Conservation (phyloP, 345 rosid species). For the Streptanthus diversifolius region DNA sequence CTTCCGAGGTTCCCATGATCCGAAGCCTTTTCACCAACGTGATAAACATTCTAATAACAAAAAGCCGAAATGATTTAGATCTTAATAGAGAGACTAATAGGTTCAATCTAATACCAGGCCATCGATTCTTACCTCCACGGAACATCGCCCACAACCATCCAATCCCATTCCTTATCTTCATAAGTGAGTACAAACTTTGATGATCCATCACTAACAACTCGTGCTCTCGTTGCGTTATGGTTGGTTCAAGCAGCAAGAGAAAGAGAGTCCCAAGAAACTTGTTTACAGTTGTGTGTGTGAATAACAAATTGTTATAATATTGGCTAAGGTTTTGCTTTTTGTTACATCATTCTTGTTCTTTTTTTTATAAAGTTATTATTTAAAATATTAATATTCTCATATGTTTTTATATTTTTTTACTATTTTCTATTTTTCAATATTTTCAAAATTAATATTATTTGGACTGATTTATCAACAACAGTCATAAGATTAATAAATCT, state of each 20-base stretch:
- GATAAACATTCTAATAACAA: slow-evolving; percentile 60
- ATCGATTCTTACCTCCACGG: slow-evolving; percentile 74
- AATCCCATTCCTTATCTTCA: slow-evolving; percentile 92
- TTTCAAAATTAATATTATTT: too few relatives aligned
- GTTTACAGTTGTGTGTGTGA: slow-evolving; percentile 21
- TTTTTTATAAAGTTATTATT: too few relatives aligned
- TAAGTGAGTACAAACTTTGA: slow-evolving; percentile 84
- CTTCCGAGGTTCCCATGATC: slow-evolving; percentile 80
- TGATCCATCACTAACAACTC: slow-evolving; percentile 52
- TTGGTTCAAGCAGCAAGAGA: slow-evolving; percentile 17
- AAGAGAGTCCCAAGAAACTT: slow-evolving; percentile 29
- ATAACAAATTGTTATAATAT: background rate
- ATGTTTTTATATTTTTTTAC: accelerated
- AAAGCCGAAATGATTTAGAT: background rate
- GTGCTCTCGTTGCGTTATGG: slow-evolving; percentile 29
- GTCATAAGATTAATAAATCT: background rate
- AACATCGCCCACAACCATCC: slow-evolving; percentile 99
- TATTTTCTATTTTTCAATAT: too few relatives aligned
- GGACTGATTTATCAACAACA: background rate
- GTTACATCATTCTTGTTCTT: background rate
- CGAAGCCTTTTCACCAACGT: slow-evolving; percentile 77
- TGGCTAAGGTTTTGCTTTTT: slow-evolving; percentile 17
- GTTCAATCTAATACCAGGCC: background rate
- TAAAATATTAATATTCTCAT: too few relatives aligned
- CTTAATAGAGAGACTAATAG: background rate